Percentiles rank a stretch among this genome's conserved stretches.
Evolutionary conservation across 2,329 filamentous ascomycete genomes (phyloP).

Genomic region (Nothopassalora personata): DNA sequence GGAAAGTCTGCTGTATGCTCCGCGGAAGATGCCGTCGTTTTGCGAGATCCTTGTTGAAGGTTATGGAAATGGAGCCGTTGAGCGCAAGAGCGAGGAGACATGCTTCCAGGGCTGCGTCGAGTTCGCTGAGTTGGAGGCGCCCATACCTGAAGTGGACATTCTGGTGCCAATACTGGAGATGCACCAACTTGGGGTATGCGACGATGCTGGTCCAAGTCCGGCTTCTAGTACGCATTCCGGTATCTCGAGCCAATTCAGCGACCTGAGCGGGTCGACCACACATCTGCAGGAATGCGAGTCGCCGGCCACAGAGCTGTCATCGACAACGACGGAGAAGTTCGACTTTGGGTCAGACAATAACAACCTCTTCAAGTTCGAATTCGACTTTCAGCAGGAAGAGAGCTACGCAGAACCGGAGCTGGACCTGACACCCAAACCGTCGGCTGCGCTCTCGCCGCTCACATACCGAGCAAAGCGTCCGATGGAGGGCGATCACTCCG

Average conservation of each 20-base stretch:
- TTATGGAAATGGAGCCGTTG: conserved; percentile 33
- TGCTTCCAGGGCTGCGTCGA: not conserved
- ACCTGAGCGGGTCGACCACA: not conserved
- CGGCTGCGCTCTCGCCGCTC: not conserved
- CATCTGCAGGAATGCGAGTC: not conserved
- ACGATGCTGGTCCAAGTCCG: conserved; percentile 2
- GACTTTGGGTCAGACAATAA: not conserved
- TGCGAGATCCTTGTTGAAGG: conserved; percentile 38
- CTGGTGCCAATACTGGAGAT: conserved; percentile 13
- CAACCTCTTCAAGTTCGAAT: conserved; percentile 10
- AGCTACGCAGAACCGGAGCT: not conserved
- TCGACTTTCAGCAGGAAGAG: conserved; percentile 6
- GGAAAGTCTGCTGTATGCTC: conserved; percentile 8
- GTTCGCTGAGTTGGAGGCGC: conserved; percentile 1
- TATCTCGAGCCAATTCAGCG: not conserved
- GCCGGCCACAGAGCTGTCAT: not conserved
- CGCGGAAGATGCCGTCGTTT: conserved; percentile 27
- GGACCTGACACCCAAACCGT: not conserved
- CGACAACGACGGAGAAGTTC: not conserved
- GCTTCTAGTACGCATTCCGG: not conserved
- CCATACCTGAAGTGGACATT: not conserved
- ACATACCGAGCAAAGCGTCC: conserved; percentile 1
- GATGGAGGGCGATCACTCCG: not conserved
- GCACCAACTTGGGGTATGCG: conserved; percentile 9
- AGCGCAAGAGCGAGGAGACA: not conserved